A percentile compares a stretch with the other conserved stretches of the same genome.
These are phyloP conservation scores for Rubroshorea leprosula DNA, from an alignment of 345 rosid genomes.

Conservation along the genomic window DNA sequence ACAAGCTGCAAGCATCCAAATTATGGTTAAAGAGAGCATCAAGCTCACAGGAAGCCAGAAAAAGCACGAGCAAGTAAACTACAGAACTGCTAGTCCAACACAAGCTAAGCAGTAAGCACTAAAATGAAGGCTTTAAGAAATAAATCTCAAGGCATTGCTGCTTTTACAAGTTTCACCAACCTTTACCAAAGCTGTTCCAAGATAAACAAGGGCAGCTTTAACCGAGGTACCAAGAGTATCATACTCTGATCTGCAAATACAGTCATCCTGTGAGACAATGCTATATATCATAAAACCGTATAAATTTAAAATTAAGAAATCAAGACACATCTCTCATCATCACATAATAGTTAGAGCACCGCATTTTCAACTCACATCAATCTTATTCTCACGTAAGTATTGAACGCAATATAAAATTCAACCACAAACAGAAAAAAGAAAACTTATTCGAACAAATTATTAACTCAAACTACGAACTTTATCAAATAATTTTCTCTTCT, in stretches of 20 bases:
- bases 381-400: too few species aligned
- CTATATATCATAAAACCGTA: not conserved
- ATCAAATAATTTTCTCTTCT: not conserved
- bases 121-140: not conserved
- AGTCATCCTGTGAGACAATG: not conserved
- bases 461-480: not conserved
- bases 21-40: not conserved
- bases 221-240: conserved; percentile 91
- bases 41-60: not conserved
- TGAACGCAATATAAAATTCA: too few species aligned
- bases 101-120: not conserved
- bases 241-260: conserved; percentile 70
- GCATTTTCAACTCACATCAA: not conserved
- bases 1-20: conserved; percentile 60
- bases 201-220: conserved; percentile 86
- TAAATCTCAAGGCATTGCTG: not conserved
- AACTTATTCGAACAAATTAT: not conserved
- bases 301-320: too few species aligned
- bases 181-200: conserved; percentile 87
- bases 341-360: too few species aligned
- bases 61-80: not conserved
- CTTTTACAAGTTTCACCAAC: conserved; percentile 27
- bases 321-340: not conserved
- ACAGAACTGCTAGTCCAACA: not conserved
- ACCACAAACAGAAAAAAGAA: not conserved